Conservation (phyloP, 345 rosid genomes). For the Aurinia saxatilis region DNA sequence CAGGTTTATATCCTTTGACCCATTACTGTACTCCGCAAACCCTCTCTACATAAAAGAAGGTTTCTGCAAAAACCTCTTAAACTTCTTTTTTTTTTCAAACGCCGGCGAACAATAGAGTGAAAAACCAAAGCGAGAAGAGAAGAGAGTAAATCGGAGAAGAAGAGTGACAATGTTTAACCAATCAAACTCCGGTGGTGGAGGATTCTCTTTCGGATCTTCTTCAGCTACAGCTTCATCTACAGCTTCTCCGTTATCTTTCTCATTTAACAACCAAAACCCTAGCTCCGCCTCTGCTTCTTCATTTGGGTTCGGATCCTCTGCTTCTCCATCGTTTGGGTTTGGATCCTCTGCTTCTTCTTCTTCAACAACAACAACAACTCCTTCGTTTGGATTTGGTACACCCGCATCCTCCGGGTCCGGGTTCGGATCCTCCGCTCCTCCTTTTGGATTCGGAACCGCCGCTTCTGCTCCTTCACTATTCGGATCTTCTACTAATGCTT, state of each 20-base stretch:
- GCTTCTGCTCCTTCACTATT: slow-evolving; percentile 19
- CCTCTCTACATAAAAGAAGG: background rate
- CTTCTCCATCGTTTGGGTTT: slow-evolving; percentile 20
- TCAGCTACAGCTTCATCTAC: slow-evolving; percentile 29
- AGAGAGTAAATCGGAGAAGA: slow-evolving; percentile 14
- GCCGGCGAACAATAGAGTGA: slow-evolving; percentile 3
- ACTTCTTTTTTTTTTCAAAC: slow-evolving; percentile 2
- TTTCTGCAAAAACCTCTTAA: slow-evolving; percentile 20
- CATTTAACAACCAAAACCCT: slow-evolving; percentile 29
- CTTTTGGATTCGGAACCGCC: background rate
- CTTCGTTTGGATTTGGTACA: slow-evolving; percentile 17
- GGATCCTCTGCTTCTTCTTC: slow-evolving; percentile 20
- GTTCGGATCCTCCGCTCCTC: background rate
- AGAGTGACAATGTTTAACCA: slow-evolving; percentile 34
- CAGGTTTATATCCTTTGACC: no score
- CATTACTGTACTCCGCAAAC: no score
- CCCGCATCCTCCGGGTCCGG: no score
- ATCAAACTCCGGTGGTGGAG: slow-evolving; percentile 28
- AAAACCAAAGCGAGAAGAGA: slow-evolving; percentile 10
- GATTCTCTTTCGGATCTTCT: slow-evolving; percentile 37
- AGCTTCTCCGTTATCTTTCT: slow-evolving; percentile 27
- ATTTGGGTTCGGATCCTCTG: slow-evolving; percentile 28
- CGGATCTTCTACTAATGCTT: slow-evolving; percentile 17
- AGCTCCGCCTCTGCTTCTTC: slow-evolving; percentile 28
- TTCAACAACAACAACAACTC: background rate